phyloP scores from a whole-genome alignment of 257 asterid species.

The Solanum sitiens region DNA sequence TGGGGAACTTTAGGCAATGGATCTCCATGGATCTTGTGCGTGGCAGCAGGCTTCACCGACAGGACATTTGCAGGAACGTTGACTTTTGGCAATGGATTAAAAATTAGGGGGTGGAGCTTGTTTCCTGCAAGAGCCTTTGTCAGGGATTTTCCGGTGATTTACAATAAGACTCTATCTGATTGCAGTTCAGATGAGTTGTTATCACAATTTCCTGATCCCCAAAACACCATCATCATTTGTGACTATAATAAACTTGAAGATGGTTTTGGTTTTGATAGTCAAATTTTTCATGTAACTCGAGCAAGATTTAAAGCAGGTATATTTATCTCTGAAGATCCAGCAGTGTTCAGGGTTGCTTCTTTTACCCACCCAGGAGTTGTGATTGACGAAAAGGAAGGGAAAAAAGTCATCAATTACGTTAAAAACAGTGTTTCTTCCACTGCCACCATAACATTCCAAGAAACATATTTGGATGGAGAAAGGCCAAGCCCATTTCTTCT shows the following conservation, averaged over 20 bases:
- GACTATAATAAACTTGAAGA: background rate
- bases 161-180: background rate
- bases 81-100: background rate
- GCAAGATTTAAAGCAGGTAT: background rate
- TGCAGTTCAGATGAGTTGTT: background rate
- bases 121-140: background rate
- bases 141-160: background rate
- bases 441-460: background rate
- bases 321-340: background rate
- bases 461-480: background rate
- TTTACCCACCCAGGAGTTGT: background rate
- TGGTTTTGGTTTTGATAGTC: background rate
- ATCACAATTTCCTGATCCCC: background rate
- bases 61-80: background rate
- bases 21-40: background rate
- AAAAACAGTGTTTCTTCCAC: background rate
- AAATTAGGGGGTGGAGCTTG: background rate
- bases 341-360: background rate
- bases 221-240: background rate
- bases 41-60: background rate
- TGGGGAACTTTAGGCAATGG: background rate
- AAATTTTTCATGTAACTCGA: background rate
- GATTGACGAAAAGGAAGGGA: background rate
- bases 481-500: background rate
- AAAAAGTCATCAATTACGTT: background rate